Evolutionary conservation across 352 stramenopile genomes (phyloP).

Genomic region (Phytophthora agathidicida): DNA sequence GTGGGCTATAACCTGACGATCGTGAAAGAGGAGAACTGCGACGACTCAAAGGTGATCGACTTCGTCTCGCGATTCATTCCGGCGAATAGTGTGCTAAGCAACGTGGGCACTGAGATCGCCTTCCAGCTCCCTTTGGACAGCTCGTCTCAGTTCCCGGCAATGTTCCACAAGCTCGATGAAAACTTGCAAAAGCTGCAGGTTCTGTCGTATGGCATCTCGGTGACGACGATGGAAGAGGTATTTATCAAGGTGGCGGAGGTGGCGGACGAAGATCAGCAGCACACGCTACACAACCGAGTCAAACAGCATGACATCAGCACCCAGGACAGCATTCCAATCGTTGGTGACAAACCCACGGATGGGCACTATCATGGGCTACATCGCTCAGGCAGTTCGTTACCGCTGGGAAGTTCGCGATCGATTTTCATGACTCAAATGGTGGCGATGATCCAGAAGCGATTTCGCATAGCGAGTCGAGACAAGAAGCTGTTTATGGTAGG

Average conservation of each 20-base stretch:
- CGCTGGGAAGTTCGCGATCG: slow-evolving; percentile 9
- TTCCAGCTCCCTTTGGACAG: slow-evolving; percentile 63
- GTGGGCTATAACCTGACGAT: slow-evolving; percentile 76
- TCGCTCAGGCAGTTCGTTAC: slow-evolving; percentile 19
- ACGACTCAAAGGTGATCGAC: slow-evolving; percentile 38
- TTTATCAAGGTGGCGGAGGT: slow-evolving; percentile 76
- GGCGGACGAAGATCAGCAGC: slow-evolving; percentile 50
- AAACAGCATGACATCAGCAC: slow-evolving; percentile 17
- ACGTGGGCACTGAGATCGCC: slow-evolving; percentile 62
- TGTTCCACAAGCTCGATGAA: slow-evolving; percentile 63
- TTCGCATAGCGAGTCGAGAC: slow-evolving; percentile 24
- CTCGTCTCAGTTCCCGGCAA: slow-evolving; percentile 44
- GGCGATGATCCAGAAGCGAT: slow-evolving; percentile 27
- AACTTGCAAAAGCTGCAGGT: slow-evolving; percentile 39
- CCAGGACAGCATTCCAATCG: slow-evolving; percentile 28
- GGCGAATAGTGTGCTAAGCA: slow-evolving; percentile 48
- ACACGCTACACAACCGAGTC: slow-evolving; percentile 44
- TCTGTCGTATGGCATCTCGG: slow-evolving; percentile 68
- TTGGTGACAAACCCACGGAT: slow-evolving; percentile 22
- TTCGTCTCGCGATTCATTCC: slow-evolving; percentile 42
- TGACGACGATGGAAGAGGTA: slow-evolving; percentile 85
- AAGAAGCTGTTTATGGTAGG: slow-evolving; percentile 28
- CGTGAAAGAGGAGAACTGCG: slow-evolving; percentile 49
- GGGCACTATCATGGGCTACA: slow-evolving; percentile 16
- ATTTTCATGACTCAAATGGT: slow-evolving; percentile 29